Evolutionary conservation across 306 rosid species (phyloP).

Genomic region (Malus fusca): DNA sequence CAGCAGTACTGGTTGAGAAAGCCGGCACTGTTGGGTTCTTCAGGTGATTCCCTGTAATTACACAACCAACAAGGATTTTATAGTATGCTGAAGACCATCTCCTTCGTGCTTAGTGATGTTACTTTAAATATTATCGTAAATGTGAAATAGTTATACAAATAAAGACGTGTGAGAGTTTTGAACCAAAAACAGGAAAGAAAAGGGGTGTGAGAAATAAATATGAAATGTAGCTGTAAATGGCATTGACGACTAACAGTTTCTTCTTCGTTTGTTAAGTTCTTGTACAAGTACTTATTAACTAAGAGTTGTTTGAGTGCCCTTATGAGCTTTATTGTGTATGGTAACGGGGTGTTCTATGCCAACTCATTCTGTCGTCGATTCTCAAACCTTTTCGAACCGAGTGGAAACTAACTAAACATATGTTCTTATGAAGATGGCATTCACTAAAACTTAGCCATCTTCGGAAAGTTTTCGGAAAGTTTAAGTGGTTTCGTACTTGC

Average conservation of each 20-base stretch:
- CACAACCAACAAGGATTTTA: neutral
- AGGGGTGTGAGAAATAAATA: neutral
- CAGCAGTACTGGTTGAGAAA: slow-evolving; percentile 60
- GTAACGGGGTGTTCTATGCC: neutral
- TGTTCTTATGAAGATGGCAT: no score
- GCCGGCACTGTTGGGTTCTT: slow-evolving; percentile 34
- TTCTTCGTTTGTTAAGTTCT: neutral
- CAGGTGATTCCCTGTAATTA: neutral
- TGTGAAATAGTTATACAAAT: neutral
- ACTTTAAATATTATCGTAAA: neutral
- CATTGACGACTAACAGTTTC: neutral
- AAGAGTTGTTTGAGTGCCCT: neutral
- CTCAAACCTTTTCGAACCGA: neutral
- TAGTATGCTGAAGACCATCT: neutral
- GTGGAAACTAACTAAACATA: no score
- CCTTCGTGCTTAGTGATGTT: neutral
- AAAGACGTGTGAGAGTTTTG: neutral
- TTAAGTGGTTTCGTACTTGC: no score
- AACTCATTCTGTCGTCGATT: neutral
- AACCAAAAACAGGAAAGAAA: neutral
- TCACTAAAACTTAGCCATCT: no score
- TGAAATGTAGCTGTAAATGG: neutral
- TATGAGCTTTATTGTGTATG: neutral
- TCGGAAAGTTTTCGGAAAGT: no score
- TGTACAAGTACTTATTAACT: neutral